Conservation (phyloP, 805 yeast species). For the Saturnispora bothae region DNA sequence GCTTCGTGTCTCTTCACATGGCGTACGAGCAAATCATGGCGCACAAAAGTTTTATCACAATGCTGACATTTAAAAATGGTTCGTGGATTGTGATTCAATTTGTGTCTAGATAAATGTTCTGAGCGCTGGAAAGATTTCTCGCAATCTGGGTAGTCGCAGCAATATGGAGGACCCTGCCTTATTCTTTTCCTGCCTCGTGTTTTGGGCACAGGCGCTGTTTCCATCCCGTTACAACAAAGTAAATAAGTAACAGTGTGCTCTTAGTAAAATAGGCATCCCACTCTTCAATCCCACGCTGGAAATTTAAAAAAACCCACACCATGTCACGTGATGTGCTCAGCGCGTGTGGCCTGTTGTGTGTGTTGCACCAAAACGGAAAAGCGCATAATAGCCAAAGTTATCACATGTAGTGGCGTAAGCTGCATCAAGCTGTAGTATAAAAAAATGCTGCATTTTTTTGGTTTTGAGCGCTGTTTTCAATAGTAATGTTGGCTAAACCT, state of each 20-base stretch:
- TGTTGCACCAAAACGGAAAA: too few relatives aligned
- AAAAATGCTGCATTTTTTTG: too few relatives aligned
- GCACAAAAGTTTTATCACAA: conserved; percentile 53
- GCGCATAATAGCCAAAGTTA: too few relatives aligned
- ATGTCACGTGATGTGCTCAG: neutral
- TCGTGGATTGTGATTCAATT: conserved; percentile 48
- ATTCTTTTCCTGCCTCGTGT: conserved; percentile 14
- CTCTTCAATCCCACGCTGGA: neutral
- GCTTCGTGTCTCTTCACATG: conserved; percentile 34
- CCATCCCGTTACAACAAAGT: too few relatives aligned
- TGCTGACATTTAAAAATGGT: conserved; percentile 43
- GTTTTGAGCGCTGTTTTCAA: too few relatives aligned
- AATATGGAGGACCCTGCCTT: conserved; percentile 22
- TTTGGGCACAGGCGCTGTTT: conserved; percentile 1
- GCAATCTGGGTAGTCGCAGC: conserved; percentile 40
- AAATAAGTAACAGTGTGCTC: too few relatives aligned
- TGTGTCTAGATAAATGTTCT: conserved; percentile 56
- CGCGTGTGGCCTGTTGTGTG: neutral
- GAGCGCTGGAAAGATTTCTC: conserved; percentile 47
- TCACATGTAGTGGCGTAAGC: too few relatives aligned
- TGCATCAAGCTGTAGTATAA: too few relatives aligned
- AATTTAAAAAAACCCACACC: neutral
- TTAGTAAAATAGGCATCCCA: too few relatives aligned
- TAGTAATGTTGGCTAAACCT: too few relatives aligned
- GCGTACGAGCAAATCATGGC: conserved; percentile 44